A percentile compares a stretch with the other conserved stretches of the same genome.
Conservation (phyloP, 2,329 filamentous ascomycete genomes). For the Aspergillus ustus region DNA sequence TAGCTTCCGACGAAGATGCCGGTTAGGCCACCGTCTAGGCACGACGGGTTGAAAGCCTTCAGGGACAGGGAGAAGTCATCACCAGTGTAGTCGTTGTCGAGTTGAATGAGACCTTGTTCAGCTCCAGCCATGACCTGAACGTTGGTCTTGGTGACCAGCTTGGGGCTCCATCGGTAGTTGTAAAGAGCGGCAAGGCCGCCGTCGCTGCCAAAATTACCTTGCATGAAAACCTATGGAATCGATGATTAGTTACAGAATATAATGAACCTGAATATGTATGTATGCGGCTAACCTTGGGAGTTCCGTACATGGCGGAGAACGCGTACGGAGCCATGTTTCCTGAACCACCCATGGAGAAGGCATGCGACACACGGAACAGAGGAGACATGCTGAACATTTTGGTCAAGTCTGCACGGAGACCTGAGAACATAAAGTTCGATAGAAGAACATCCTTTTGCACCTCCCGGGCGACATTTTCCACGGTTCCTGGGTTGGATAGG, state of each 20-base stretch:
- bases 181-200: constrained; percentile 84
- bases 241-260: constrained; percentile 15
- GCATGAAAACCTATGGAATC: constrained; percentile 77
- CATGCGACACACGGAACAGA: constrained; percentile 96
- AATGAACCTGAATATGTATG: background rate
- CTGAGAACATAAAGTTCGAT: constrained; percentile 95
- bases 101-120: constrained; percentile 83
- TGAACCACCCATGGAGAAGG: constrained; percentile 90
- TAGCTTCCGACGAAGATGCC: constrained; percentile 97
- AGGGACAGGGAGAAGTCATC: constrained; percentile 90
- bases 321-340: constrained; percentile 86
- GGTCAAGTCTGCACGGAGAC: constrained; percentile 92
- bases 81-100: constrained; percentile 95
- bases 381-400: constrained; percentile 94
- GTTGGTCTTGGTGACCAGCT: constrained; percentile 83
- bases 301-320: constrained; percentile 92
- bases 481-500: constrained; percentile 86
- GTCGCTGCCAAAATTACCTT: constrained; percentile 94
- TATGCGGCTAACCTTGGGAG: constrained; percentile 72
- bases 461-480: constrained; percentile 88
- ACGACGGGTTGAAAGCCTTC: constrained; percentile 94
- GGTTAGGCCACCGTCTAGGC: constrained; percentile 87
- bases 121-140: constrained; percentile 80
- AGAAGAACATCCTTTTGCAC: constrained; percentile 96
- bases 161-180: constrained; percentile 86